Conservation (phyloP, 768 basidiomycete species). For the Trametes cingulata region DNA sequence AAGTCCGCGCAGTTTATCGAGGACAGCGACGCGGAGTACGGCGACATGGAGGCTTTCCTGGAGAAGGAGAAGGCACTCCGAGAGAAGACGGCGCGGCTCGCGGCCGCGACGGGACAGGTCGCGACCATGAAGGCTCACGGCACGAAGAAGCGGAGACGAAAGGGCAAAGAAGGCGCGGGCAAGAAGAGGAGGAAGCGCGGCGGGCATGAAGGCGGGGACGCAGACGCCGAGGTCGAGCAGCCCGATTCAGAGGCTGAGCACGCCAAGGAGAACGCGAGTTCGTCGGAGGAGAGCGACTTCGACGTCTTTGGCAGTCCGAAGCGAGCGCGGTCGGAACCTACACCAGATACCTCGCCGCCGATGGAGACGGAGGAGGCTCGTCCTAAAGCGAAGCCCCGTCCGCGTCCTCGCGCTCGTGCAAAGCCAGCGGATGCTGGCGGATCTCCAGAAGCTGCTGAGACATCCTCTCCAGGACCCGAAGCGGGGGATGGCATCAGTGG, state of each 20-base stretch:
- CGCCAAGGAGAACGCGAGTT: conserved; percentile 26
- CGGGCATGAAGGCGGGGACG: conserved; percentile 31
- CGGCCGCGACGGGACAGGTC: conserved; percentile 44
- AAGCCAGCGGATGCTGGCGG: conserved; percentile 20
- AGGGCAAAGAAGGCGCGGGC: conserved; percentile 46
- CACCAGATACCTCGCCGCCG: conserved; percentile 20
- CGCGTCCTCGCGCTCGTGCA: conserved; percentile 45
- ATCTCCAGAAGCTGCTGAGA: not conserved
- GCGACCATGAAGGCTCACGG: conserved; percentile 51
- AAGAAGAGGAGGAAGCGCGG: conserved; percentile 40
- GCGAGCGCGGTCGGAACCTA: conserved; percentile 14
- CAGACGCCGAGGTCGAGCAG: conserved; percentile 1
- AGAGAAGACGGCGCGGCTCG: conserved; percentile 46
- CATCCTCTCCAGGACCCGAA: not conserved
- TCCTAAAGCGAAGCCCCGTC: conserved; percentile 26
- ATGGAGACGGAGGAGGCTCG: conserved; percentile 2
- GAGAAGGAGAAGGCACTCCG: conserved; percentile 67
- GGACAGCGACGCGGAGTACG: conserved; percentile 85
- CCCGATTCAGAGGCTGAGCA: conserved; percentile 32
- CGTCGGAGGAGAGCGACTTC: conserved; percentile 30
- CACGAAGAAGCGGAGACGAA: conserved; percentile 59
- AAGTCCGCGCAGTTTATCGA: conserved; percentile 91
- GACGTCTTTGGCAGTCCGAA: conserved; percentile 26
- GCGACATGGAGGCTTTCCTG: conserved; percentile 81
- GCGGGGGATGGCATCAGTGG: too few relatives aligned